Evolutionary conservation across 2,329 filamentous ascomycete species (phyloP), one percentile per base, ranked within the genome.

Genomic region (Stromatinia cepivora): DNA sequence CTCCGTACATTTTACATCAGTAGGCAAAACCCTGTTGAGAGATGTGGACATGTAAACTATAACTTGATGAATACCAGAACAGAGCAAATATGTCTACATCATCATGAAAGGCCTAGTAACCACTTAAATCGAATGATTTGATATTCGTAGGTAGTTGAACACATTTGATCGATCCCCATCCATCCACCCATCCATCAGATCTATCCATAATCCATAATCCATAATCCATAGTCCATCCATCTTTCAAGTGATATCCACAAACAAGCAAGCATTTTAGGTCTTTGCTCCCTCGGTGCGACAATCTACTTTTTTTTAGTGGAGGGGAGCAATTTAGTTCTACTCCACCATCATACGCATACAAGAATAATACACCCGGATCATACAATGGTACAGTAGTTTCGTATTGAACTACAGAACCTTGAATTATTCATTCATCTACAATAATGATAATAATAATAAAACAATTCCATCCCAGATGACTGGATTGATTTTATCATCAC

Each of bases 261-360:
- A 45, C 36, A 66, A 56, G 63, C 52, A 66, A 66, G 63, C 63
- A 66, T 56, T 31, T 45, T n/a, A 45, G 48, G 25, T 56, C 63
- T 66, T 46, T 66, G 36, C 63, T 66, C 50, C 6, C 3, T 66
- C 36, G 52, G 50, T 66, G 34, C 63, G 17, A 57, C 20, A 54
- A 46, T 34, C 53, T 66, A 57, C 36, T 50, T 57, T n/a, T 34
- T 56, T 31, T 42, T 57, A 28, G 63, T 66, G 36, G 50, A 66
- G 50, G 50, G 63, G 50, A 28, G 63, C 25, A 66, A 66, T 56
- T 66, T 66, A 57, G 28, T 42, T 66, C 59, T 62, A 36, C 59
- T 62, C 45, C 59, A 62, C 59, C 59, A n/a, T 45, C 59, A 62
- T 50, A 62, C 58, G 57, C 39, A 61, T 31, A 46, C 39, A 15